Evolutionary conservation across 768 basidiomycete genomes (phyloP), one percentile per base, ranked within the genome.

Genomic region (Kwoniella shandongensis): DNA sequence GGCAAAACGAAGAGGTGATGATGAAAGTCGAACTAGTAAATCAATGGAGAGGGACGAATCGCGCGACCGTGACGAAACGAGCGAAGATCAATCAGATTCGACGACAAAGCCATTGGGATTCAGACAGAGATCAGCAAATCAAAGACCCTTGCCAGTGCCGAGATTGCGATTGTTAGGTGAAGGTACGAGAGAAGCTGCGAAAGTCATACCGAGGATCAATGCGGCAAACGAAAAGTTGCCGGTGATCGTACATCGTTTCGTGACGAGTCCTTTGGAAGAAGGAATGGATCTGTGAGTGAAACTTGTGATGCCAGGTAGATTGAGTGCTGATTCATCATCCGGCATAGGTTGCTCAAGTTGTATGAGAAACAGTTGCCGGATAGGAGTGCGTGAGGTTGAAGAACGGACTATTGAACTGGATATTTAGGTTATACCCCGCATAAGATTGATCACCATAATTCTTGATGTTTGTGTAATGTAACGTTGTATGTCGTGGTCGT

Each of bases 211-310:
- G 15, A 51, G 38, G 17, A 57, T 70, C 40, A 57, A 66, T 26
- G 44, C 58, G 35, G 59, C 57, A 15, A 54, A 62, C 4, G 49
- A 54, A 10, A 57, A 67, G 30, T 42, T 68, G 15, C 73, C 75
- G 0, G 44, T 56, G 6, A 44, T 68, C 44, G 69, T 68, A 41
- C 73, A 74, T 61, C 66, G 68, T 25, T 67, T 73, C 50, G 66
- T 72, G 2, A 69, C 67, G 0, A 48, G 56, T 17, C 50, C 64
- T 13, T 51, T 76, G 44, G 75, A 76, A 47, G 64, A 71, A 23
- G 70, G 66, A 10, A 76, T 76, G 75, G 68, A 74, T 54, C n/a
- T 73, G 73, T 75, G 51, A 67, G 73, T 73, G 39, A 18, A 12
- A 36, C 40, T 11, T 35, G 18, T 41, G n/a, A 25, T 17, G 10